Base-by-base conservation (phyloP, 345 rosid genomes). In the Bretschneidera sinensis region DNA sequence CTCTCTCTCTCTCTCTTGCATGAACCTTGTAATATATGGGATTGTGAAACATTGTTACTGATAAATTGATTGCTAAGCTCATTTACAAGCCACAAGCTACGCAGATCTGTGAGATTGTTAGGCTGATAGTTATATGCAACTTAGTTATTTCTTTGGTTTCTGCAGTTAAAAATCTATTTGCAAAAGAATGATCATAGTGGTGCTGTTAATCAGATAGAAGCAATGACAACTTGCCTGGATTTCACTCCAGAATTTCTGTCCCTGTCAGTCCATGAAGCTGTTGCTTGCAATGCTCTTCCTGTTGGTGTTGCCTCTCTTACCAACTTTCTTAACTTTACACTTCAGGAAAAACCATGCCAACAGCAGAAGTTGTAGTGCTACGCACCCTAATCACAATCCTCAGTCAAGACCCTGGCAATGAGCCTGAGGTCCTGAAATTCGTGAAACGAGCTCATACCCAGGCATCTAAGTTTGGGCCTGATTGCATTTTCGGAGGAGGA, bases 241-340 rank as follows among this genome's bases (percentile, higher is more conserved):
- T 94, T 88, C 73, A 75, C 88, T 68, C 85, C 97, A 43, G 92
- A 90, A 56, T 90, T 79, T 73, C 79, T 94, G 48, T 79, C 81
- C 67, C 95, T 94, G 24, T 64, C 99, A 68, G 96, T 96, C 2
- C 99, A 94, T 76, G 99, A 94, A 82, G 97, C 99, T 72, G 71
- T 94, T 53, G 95, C 99, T 76, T 94, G 84, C 55, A 83, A 61
- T 54, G 87, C 86, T 54, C 86, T 83, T 76, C 72, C 81, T 16
- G 85, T 88, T 64, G 99, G 96, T 21, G 81, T 77, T 63, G 86
- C 95, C 48, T 74, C 84, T 73, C 79, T 94, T 51, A 86, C 95
- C 68, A 84, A 68, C 77, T 79, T 86, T 56, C 78, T 88, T 62
- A 83, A 78, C 59, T 86, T 85, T 86, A 74, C 24, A 55, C 76